These are phyloP conservation scores for Phyllosticta citribraziliensis DNA, from an alignment of 2,329 filamentous ascomycete genomes.

Conservation along the genomic window DNA sequence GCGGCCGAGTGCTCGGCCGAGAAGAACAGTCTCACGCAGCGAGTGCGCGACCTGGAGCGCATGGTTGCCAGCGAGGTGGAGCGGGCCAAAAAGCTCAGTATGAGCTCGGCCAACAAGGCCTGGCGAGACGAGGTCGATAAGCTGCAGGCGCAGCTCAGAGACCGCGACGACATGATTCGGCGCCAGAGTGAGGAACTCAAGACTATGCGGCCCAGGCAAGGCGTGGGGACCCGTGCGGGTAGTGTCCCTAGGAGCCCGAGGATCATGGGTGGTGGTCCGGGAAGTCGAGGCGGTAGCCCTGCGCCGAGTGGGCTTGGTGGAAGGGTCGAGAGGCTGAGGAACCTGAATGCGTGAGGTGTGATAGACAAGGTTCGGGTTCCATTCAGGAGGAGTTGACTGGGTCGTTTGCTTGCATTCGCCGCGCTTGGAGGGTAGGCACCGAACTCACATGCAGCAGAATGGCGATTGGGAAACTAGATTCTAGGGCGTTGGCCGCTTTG, in stretches of 20 bases:
- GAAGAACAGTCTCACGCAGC: slow-evolving; percentile 4
- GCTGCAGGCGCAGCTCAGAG: slow-evolving; percentile 17
- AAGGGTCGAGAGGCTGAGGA: slow-evolving; percentile 9
- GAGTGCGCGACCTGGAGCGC: slow-evolving; percentile 6
- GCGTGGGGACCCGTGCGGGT: slow-evolving; percentile 23
- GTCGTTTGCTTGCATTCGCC: background rate
- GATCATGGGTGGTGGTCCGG: slow-evolving; percentile 18
- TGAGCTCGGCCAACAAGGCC: background rate
- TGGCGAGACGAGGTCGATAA: slow-evolving; percentile 17
- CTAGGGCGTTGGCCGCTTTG: no score
- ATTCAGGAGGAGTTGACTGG: no score
- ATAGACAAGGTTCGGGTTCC: no score
- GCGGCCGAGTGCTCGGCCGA: background rate
- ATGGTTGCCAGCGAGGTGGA: slow-evolving; percentile 1
- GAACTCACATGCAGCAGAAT: no score
- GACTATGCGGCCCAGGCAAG: slow-evolving; percentile 21
- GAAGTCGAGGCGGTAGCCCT: slow-evolving; percentile 19
- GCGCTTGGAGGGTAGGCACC: no score
- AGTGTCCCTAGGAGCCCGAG: slow-evolving; percentile 29
- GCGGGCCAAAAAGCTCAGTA: background rate
- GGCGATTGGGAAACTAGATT: no score
- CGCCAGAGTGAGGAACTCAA: slow-evolving; percentile 26
- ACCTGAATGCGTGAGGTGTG: slow-evolving; percentile 1
- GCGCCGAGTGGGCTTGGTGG: slow-evolving; percentile 12
- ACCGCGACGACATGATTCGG: slow-evolving; percentile 6